Evolutionary conservation across 352 stramenopile species (phyloP).

Genomic region (Pythium vanterpoolii): DNA sequence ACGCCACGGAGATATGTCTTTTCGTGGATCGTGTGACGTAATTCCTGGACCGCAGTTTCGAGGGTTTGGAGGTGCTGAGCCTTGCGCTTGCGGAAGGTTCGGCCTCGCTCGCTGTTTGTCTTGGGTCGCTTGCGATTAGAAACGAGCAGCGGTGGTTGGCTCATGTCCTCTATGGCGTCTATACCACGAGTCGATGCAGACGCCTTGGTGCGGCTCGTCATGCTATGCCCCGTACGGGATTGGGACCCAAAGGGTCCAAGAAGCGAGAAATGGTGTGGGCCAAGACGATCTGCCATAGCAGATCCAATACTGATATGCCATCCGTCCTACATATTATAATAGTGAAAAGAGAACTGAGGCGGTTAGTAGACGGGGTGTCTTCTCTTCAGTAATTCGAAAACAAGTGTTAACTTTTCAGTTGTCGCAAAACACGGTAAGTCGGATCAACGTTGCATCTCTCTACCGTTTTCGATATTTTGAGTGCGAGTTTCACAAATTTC

Average conservation of each 20-base stretch:
- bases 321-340: background rate
- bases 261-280: no score
- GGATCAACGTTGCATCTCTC: background rate
- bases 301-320: background rate
- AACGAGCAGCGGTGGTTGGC: background rate
- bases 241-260: background rate
- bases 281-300: no score
- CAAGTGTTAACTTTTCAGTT: background rate
- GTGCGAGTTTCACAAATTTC: background rate
- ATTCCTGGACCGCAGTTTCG: background rate
- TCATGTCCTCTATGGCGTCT: background rate
- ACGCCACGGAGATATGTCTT: slow-evolving; percentile 1
- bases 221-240: background rate
- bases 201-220: background rate
- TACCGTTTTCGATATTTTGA: background rate
- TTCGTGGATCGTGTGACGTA: background rate
- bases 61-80: background rate
- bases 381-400: background rate
- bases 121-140: background rate
- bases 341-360: no score
- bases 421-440: background rate
- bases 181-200: background rate
- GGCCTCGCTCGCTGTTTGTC: slow-evolving; percentile 16
- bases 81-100: slow-evolving; percentile 17
- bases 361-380: background rate